Conservation (phyloP, 2,329 filamentous ascomycete species). For the Pseudopyrenochaeta lycopersici region DNA sequence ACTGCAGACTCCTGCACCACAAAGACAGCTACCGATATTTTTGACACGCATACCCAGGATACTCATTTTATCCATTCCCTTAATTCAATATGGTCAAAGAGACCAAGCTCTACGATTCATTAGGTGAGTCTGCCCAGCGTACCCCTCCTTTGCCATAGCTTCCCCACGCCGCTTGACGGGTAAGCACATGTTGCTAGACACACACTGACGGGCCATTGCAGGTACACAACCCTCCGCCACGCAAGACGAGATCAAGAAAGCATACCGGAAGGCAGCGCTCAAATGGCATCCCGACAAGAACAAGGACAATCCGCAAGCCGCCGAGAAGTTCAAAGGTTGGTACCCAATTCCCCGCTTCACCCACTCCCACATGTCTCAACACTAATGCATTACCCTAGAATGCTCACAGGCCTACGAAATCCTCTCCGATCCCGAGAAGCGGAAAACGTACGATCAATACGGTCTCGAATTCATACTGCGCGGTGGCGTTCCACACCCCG, state of each 20-base stretch:
- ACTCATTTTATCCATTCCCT: slow-evolving; percentile 10
- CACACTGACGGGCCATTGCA: slow-evolving; percentile 32
- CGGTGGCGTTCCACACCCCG: slow-evolving; percentile 74
- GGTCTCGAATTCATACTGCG: slow-evolving; percentile 91
- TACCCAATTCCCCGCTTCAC: slow-evolving; percentile 3
- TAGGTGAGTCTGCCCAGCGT: slow-evolving; percentile 57
- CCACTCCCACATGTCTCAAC: not conserved
- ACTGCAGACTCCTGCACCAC: slow-evolving; percentile 28
- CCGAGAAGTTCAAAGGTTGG: slow-evolving; percentile 90
- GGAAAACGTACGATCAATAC: slow-evolving; percentile 93
- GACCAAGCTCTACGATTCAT: slow-evolving; percentile 91
- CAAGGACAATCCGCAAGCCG: slow-evolving; percentile 83
- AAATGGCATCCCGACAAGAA: slow-evolving; percentile 99
- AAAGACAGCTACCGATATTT: slow-evolving; percentile 13
- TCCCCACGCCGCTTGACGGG: slow-evolving; percentile 13
- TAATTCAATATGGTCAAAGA: slow-evolving; percentile 82
- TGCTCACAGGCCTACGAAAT: slow-evolving; percentile 98
- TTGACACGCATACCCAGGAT: slow-evolving; percentile 20
- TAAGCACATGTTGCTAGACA: slow-evolving; percentile 7
- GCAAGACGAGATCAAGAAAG: slow-evolving; percentile 98
- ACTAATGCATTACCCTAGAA: slow-evolving; percentile 61
- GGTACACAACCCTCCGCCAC: slow-evolving; percentile 78
- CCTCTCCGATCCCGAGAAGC: slow-evolving; percentile 94
- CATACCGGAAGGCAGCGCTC: slow-evolving; percentile 86
- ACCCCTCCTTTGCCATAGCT: slow-evolving; percentile 32